A percentile compares a stretch with the other conserved stretches of the same genome.
phyloP scores from a whole-genome alignment of 768 basidiomycete genomes.

The Auriscalpium orientale region DNA sequence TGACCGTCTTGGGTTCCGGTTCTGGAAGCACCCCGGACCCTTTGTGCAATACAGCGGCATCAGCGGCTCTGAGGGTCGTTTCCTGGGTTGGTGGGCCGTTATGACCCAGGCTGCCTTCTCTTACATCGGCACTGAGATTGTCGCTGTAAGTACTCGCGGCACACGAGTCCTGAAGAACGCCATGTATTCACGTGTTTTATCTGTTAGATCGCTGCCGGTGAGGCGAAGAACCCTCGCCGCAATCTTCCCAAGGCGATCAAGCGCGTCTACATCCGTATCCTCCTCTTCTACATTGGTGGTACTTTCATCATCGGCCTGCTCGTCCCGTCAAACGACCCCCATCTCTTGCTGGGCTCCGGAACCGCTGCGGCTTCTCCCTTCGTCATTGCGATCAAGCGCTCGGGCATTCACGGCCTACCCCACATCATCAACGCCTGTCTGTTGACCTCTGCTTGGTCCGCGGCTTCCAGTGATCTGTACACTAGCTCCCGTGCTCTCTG shows the following conservation, averaged over 20 bases:
- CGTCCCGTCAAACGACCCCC: conserved; percentile 59
- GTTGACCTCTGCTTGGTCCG: conserved; percentile 88
- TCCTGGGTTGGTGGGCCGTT: conserved; percentile 65
- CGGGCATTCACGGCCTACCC: conserved; percentile 84
- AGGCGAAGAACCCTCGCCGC: conserved; percentile 79
- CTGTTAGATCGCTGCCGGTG: conserved; percentile 74
- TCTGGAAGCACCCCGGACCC: conserved; percentile 87
- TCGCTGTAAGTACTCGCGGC: conserved; percentile 51
- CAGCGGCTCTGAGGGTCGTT: conserved; percentile 62
- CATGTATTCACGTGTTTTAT: neutral
- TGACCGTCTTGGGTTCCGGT: conserved; percentile 63
- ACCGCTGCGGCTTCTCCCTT: conserved; percentile 78
- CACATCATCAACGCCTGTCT: conserved; percentile 80
- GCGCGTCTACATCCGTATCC: conserved; percentile 67
- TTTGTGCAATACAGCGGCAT: conserved; percentile 69
- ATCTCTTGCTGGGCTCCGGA: conserved; percentile 44
- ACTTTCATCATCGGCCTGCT: conserved; percentile 77
- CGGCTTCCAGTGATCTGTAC: conserved; percentile 83
- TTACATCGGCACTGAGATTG: conserved; percentile 91
- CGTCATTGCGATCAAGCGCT: conserved; percentile 79
- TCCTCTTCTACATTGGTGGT: conserved; percentile 62
- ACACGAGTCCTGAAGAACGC: neutral
- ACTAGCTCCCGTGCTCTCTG: conserved; percentile 84
- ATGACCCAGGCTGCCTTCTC: conserved; percentile 89
- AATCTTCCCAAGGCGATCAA: conserved; percentile 54